Conservation (phyloP, 352 stramenopile species). For the Phytopythium helicoides region DNA sequence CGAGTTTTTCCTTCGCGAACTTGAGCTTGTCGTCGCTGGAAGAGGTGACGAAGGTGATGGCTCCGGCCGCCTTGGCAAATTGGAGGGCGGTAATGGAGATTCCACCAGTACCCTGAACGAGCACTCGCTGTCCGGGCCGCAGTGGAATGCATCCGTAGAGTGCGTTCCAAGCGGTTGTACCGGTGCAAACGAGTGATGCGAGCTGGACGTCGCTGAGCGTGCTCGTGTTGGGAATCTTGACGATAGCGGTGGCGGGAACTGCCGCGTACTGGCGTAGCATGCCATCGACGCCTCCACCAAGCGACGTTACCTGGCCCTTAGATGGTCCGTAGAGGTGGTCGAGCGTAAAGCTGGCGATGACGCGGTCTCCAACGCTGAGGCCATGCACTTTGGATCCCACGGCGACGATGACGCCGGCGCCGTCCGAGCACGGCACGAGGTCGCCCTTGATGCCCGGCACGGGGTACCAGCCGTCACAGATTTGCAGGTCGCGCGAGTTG, state of each 20-base stretch:
- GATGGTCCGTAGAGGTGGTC: conserved; percentile 19
- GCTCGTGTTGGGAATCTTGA: conserved; percentile 21
- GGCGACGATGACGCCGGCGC: conserved; percentile 17
- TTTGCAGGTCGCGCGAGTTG: conserved; percentile 15
- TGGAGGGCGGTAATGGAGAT: conserved; percentile 27
- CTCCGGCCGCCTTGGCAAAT: conserved; percentile 28
- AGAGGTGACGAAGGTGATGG: conserved; percentile 28
- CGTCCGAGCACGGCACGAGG: conserved; percentile 21
- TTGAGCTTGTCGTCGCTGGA: conserved; percentile 18
- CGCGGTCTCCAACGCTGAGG: conserved; percentile 17
- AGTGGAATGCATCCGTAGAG: conserved; percentile 21
- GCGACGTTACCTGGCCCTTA: conserved; percentile 13
- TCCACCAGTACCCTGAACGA: conserved; percentile 23
- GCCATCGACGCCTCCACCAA: conserved; percentile 23
- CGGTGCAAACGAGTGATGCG: conserved; percentile 23
- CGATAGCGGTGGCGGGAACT: conserved; percentile 15
- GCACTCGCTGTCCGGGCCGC: conserved; percentile 16
- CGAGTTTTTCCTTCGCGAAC: conserved; percentile 27
- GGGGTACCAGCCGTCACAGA: conserved; percentile 10
- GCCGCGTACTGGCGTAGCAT: conserved; percentile 23
- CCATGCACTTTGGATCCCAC: conserved; percentile 16
- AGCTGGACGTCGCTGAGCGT: conserved; percentile 22
- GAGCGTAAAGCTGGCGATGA: conserved; percentile 25
- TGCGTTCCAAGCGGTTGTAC: conserved; percentile 26
- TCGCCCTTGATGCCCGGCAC: conserved; percentile 15